Evolutionary conservation across 2,329 filamentous ascomycete species (phyloP), one percentile per base, ranked within the genome.

Genomic region (Ilyonectria destructans): DNA sequence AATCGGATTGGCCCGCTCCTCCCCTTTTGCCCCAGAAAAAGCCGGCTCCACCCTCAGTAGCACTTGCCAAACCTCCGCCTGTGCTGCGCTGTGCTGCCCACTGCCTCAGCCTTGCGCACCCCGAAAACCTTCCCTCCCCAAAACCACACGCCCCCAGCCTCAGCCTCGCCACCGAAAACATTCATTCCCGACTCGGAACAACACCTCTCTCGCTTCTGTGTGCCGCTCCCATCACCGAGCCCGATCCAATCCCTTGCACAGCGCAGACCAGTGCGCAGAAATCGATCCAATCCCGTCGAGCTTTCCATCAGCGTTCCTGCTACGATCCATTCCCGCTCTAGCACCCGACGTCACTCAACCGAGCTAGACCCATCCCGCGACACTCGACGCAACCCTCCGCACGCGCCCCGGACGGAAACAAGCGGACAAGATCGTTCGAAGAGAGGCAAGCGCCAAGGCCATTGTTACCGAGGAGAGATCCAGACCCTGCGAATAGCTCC

Each of bases 91-190:
- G 13, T 40, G 26, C 21, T 43, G 54, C 23, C 58, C 48, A 26
- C 48, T 54, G 56, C 62, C 48, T 74, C 73, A 75, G 73, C 73
- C 73, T 75, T 74, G 71, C 58, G 67, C 60, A 29, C 62, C 58
- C 61, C 23, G 59, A 68, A 58, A 65, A 71, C 51, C 73, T 71
- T 74, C 72, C 65, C 51, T 57, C 62, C 35, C 33, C 13, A 49
- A 51, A 26, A 26, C 61, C 54, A 57, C 61, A n/a, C 29, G 43
- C 26, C n/a, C 33, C n/a, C 65, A 67, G 71, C 71, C 71, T 75
- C 73, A 75, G 73, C 73, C 73, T 75, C 72, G 71, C 71, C 72
- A 68, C 65, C 57, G 54, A 58, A 52, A 40, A 17, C 46, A 57
- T 29, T 31, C 35, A 21, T 15, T 21, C 23, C 31, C 55, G 19